Base-by-base conservation (phyloP, 768 basidiomycete species). In the Lactarius hatsudake region DNA sequence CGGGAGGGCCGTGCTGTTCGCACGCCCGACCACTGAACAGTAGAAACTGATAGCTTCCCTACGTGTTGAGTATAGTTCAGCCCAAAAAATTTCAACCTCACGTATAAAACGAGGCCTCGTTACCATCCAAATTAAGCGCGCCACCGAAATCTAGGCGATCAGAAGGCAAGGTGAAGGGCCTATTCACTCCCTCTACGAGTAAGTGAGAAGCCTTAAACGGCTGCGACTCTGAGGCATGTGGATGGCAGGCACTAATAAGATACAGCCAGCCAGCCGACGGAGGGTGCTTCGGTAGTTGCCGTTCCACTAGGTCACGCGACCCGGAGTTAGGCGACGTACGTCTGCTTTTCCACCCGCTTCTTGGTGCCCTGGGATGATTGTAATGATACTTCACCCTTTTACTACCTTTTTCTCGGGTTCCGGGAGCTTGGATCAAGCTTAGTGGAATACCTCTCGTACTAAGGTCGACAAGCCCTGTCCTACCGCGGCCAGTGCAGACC, bases 241-340 rank as follows among this genome's bases (percentile, higher is more conserved):
- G 43, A 26, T 32, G n/a, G 38, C 36, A 23, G 43, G 26, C 32
- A 17, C 32, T 32, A 28, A 7, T 6, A 23, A 53, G 48, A 23
- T 45, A 45, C 8, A 20, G 20, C 42, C 42, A 42, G 42, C 42
- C 42, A 5, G 40, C 17, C 5, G 42, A 6, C 45, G 45, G n/a
- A 48, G 45, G 45, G n/a, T 23, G 45, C n/a, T 53, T 62, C 61
- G 65, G 61, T 28, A 32, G 20, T 51, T 66, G 55, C 65, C 65
- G 65, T 26, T 45, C 26, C 48, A 38, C 23, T 26, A 9, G 0
- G 1, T 32, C 38, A 23, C 55, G 42, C 26, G 17, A 43, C 10
- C 34, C 36, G 10, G 32, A 28, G 26, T 53, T 64, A 20, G 40
- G 28, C 43, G 59, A 15, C 23, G 23, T 53, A 26, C 18, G 43